Percentiles rank a stretch among this genome's conserved stretches.
These are phyloP conservation scores for Dactylellina sp. DNA, from an alignment of 2,329 filamentous ascomycete genomes.

Conservation along the genomic window DNA sequence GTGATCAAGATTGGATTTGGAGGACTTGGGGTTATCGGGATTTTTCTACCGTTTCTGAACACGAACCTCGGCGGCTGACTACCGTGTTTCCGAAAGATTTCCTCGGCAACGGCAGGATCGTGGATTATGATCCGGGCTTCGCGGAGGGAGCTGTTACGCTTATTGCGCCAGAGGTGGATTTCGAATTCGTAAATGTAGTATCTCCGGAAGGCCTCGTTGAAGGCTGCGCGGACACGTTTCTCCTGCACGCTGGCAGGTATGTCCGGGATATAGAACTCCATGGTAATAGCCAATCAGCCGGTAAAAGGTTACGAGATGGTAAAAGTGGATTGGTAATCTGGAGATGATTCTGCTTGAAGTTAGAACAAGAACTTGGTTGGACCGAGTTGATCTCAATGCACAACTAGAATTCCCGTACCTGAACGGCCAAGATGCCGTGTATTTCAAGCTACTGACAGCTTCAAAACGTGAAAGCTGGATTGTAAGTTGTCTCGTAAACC, in stretches of 20 bases:
- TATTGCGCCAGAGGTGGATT: constrained; percentile 14
- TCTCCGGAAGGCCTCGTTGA: constrained; percentile 22
- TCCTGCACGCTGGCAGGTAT: constrained; percentile 15
- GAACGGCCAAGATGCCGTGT: no score
- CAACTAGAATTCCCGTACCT: no score
- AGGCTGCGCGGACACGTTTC: constrained; percentile 16
- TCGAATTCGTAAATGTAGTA: constrained; percentile 50
- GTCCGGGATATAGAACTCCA: constrained; percentile 48
- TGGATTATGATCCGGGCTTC: constrained; percentile 31
- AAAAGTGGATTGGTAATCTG: no score
- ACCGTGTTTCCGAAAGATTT: constrained; percentile 28
- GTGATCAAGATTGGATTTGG: constrained; percentile 21
- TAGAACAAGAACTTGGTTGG: no score
- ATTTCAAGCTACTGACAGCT: no score
- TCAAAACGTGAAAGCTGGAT: no score
- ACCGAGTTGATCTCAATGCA: no score
- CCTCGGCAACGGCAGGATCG: constrained; percentile 19
- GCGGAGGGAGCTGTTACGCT: neutral
- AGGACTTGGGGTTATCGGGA: neutral
- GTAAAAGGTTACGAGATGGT: no score
- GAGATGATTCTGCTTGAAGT: no score
- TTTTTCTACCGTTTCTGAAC: neutral
- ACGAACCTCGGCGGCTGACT: neutral
- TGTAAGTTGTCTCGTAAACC: no score
- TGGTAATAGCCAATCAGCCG: neutral